phyloP scores from a whole-genome alignment of 2,329 filamentous ascomycete species.

The Huntiella omanensis region DNA sequence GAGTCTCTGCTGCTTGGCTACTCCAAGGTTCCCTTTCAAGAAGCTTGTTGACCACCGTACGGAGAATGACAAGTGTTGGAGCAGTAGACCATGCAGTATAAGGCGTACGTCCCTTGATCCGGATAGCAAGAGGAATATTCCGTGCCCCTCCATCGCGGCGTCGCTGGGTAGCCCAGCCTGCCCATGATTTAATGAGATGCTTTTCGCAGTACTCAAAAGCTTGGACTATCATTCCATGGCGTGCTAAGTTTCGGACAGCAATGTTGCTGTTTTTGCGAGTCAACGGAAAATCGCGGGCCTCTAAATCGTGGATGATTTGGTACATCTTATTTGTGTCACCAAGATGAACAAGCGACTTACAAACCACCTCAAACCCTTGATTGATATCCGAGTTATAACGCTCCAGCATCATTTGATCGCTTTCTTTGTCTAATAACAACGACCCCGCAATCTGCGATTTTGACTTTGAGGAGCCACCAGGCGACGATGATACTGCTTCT shows the following conservation, averaged over 20 bases:
- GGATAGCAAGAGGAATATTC: constrained; percentile 11
- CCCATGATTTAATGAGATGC: constrained; percentile 60
- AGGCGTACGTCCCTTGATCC: constrained; percentile 18
- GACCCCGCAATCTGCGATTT: no score
- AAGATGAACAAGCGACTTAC: no score
- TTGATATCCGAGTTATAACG: no score
- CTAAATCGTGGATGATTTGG: no score
- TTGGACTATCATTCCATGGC: constrained; percentile 36
- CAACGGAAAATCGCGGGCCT: constrained; percentile 34
- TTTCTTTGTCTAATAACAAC: no score
- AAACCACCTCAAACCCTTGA: no score
- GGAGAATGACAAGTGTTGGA: constrained; percentile 29
- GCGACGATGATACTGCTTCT: no score
- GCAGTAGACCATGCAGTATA: constrained; percentile 22
- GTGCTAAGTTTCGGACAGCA: constrained; percentile 49
- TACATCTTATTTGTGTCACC: no score
- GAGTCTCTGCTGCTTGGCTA: constrained; percentile 20
- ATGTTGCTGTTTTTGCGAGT: constrained; percentile 67
- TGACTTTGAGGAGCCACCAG: no score
- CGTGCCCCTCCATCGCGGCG: constrained; percentile 14
- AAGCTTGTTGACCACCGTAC: constrained; percentile 30
- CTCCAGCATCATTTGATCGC: no score
- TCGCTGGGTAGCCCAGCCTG: constrained; percentile 42
- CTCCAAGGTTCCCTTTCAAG: constrained; percentile 31
- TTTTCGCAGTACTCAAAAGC: constrained; percentile 61